phyloP scores from a whole-genome alignment of 2,329 filamentous ascomycete genomes.

The Pseudomassariella vexata region DNA sequence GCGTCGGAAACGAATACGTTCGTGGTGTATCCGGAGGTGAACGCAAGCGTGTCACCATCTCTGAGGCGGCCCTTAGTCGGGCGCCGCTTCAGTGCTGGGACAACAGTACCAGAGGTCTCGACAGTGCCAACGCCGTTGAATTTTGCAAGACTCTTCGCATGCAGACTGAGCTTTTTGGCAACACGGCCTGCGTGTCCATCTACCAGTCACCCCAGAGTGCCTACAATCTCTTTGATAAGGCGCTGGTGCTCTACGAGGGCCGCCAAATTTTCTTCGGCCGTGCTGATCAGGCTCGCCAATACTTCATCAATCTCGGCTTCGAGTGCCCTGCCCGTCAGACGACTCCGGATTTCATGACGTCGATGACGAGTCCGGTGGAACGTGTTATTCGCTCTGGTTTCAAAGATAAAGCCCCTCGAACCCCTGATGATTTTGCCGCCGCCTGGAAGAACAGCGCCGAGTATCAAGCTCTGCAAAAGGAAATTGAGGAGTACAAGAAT shows the following conservation, averaged over 20 bases:
- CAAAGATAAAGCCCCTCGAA: conserved; percentile 47
- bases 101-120: conserved; percentile 66
- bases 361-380: conserved; percentile 54
- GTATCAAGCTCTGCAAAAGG: conserved; percentile 40
- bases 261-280: conserved; percentile 58
- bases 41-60: conserved; percentile 58
- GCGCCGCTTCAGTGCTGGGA: conserved; percentile 58
- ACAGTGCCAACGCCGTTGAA: conserved; percentile 67
- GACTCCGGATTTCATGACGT: conserved; percentile 65
- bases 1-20: conserved; percentile 68
- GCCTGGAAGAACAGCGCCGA: conserved; percentile 48
- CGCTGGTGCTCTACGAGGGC: conserved; percentile 49
- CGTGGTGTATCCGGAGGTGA: conserved; percentile 69
- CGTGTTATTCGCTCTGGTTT: conserved; percentile 47
- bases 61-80: conserved; percentile 49
- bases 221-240: conserved; percentile 59
- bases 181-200: conserved; percentile 42
- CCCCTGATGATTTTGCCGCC: conserved; percentile 52
- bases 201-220: conserved; percentile 61
- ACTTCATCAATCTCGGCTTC: conserved; percentile 62
- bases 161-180: conserved; percentile 24
- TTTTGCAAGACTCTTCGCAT: conserved; percentile 61
- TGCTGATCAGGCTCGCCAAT: conserved; percentile 50
- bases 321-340: conserved; percentile 58
- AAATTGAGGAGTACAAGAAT: conserved; percentile 47